These are phyloP conservation scores for Solanum hybrid DNA, from an alignment of 305 asterid genomes.

Conservation along the genomic window DNA sequence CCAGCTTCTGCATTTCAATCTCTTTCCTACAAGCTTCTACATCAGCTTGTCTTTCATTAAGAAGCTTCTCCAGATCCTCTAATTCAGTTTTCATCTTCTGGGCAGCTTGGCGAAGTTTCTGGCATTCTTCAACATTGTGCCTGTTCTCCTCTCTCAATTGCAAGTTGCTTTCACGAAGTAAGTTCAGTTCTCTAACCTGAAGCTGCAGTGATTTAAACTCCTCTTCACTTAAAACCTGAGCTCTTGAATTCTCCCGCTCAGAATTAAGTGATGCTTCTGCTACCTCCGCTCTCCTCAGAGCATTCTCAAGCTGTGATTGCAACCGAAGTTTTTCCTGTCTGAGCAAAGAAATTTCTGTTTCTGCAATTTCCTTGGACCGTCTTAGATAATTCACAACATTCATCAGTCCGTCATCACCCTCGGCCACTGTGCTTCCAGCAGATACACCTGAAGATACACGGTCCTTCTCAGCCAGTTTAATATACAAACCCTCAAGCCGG, in stretches of 20 bases:
- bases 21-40: constrained; percentile 58
- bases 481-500: constrained; percentile 80
- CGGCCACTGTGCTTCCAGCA: constrained; percentile 41
- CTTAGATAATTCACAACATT: constrained; percentile 76
- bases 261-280: constrained; percentile 61
- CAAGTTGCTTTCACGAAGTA: constrained; percentile 90
- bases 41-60: constrained; percentile 45
- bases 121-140: constrained; percentile 85
- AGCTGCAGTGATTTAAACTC: constrained; percentile 73
- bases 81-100: constrained; percentile 43
- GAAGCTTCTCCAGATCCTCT: constrained; percentile 48
- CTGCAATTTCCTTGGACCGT: constrained; percentile 84
- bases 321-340: constrained; percentile 78
- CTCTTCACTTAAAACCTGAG: constrained; percentile 54
- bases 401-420: constrained; percentile 68
- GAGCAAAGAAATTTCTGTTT: constrained; percentile 85
- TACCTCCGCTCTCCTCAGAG: constrained; percentile 64
- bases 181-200: constrained; percentile 76
- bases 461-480: constrained; percentile 76
- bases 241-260: constrained; percentile 56
- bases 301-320: constrained; percentile 78
- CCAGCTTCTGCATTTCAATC: constrained; percentile 35
- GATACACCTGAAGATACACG: constrained; percentile 35
- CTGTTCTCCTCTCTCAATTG: constrained; percentile 92
- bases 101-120: constrained; percentile 68